Evolutionary conservation across 345 rosid genomes (phyloP).

Genomic region (Brassica carinata): DNA sequence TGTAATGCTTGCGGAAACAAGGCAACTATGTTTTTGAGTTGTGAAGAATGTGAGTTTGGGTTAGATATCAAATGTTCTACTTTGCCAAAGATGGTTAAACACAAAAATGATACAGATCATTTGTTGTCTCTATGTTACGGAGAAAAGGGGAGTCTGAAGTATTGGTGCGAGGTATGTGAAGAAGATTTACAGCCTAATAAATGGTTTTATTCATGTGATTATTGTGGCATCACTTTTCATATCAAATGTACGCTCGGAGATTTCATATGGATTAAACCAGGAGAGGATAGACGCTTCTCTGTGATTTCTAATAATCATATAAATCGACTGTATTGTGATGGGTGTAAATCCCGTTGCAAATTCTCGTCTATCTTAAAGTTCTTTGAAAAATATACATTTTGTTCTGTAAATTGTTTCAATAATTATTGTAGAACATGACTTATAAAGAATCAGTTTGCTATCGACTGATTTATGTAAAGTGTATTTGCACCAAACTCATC

Average conservation of each 20-base stretch:
- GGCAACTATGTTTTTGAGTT: background rate
- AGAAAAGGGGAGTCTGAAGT: background rate
- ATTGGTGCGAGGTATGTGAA: background rate
- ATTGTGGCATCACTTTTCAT: background rate
- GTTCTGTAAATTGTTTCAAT: background rate
- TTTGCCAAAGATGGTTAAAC: conserved; percentile 16
- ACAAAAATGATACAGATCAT: background rate
- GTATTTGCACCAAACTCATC: too few relatives aligned
- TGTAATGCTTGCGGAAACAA: background rate
- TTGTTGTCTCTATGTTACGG: background rate
- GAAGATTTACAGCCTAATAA: background rate
- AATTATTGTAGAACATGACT: too few relatives aligned
- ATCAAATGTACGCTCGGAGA: background rate
- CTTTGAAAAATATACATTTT: background rate
- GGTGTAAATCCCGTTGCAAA: background rate
- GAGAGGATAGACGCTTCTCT: background rate
- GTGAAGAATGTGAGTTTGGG: background rate
- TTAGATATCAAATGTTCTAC: background rate
- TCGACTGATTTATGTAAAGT: too few relatives aligned
- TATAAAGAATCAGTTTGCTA: too few relatives aligned
- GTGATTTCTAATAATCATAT: background rate
- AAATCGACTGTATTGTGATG: background rate
- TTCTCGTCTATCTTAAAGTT: background rate
- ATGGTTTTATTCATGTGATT: conserved; percentile 1
- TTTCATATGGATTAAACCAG: background rate